Conservation (phyloP, 371 early-diverging fungal genomes). For the Mortierella sp. region DNA sequence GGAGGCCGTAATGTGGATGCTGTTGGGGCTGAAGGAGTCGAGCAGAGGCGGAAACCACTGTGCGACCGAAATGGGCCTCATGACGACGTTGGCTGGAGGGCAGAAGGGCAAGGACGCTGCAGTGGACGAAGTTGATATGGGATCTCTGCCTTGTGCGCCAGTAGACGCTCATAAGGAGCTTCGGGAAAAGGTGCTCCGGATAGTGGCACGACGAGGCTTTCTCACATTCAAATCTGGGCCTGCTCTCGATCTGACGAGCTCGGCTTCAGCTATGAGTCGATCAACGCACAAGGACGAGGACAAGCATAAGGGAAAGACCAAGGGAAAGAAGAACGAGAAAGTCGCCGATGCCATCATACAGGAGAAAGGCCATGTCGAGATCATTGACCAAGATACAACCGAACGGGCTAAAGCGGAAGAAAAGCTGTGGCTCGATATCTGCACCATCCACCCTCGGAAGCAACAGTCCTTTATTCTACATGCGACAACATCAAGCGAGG, state of each 20-base stretch:
- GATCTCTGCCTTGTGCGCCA: neutral
- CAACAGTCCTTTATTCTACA: slow-evolving; percentile 14
- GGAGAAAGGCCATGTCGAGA: slow-evolving; percentile 11
- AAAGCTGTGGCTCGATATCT: slow-evolving; percentile 33
- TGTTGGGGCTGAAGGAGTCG: slow-evolving; percentile 24
- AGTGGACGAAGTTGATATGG: neutral
- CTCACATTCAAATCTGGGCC: slow-evolving; percentile 19
- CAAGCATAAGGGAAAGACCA: neutral
- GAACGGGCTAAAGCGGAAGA: slow-evolving; percentile 37
- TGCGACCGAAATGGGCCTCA: neutral
- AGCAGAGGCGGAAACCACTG: neutral
- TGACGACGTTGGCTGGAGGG: neutral
- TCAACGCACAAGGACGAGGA: neutral
- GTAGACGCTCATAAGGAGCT: slow-evolving; percentile 12
- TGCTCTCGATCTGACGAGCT: neutral
- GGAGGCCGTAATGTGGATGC: slow-evolving; percentile 42
- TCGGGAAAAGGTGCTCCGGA: slow-evolving; percentile 25
- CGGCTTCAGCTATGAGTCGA: neutral
- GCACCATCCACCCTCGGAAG: neutral
- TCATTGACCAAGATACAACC: slow-evolving; percentile 17
- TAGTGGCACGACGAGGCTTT: slow-evolving; percentile 35
- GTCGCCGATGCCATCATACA: neutral
- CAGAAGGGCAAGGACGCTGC: neutral
- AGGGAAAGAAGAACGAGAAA: neutral
- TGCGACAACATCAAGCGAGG: neutral